Evolutionary conservation across 768 basidiomycete genomes (phyloP).

Genomic region (Suillus clintonianus): DNA sequence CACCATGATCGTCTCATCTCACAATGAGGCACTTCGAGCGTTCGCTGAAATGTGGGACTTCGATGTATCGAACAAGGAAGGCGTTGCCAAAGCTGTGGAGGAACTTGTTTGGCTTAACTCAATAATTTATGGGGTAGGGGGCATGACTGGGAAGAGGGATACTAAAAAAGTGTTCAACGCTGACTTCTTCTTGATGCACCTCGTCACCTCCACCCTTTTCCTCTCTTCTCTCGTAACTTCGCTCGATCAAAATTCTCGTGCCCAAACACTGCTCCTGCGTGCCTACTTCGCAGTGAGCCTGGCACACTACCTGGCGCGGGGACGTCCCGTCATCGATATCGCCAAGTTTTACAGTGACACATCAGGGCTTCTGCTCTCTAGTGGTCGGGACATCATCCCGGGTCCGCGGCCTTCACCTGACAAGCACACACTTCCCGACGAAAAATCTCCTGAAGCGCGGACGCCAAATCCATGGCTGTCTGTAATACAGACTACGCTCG

Average conservation of each 20-base stretch:
- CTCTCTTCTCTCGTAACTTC: conserved; percentile 48
- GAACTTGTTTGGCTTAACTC: conserved; percentile 60
- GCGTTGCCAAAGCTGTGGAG: conserved; percentile 54
- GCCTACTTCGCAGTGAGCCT: conserved; percentile 30
- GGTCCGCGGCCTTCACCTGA: conserved; percentile 9
- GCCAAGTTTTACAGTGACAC: conserved; percentile 31
- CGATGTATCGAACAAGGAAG: conserved; percentile 34
- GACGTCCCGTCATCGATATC: conserved; percentile 34
- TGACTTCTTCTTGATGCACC: conserved; percentile 72
- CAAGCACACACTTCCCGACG: conserved; percentile 6
- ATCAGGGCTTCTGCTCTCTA: conserved; percentile 12
- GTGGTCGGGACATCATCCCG: conserved; percentile 12
- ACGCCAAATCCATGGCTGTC: conserved; percentile 38
- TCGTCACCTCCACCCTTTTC: conserved; percentile 69
- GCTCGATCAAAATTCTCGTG: conserved; percentile 27
- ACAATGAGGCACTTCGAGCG: conserved; percentile 39
- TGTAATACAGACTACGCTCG: conserved; percentile 34
- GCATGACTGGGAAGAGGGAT: conserved; percentile 33
- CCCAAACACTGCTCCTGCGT: conserved; percentile 28
- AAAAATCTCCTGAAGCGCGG: conserved; percentile 13
- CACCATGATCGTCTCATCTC: conserved; percentile 26
- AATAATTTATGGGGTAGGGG: conserved; percentile 62
- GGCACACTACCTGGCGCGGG: conserved; percentile 33
- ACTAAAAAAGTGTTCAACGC: conserved; percentile 63
- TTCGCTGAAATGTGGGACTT: conserved; percentile 51